Base-by-base conservation (phyloP, 192 early-diverging fungal genomes). In the Umbelopsis isabellina region DNA sequence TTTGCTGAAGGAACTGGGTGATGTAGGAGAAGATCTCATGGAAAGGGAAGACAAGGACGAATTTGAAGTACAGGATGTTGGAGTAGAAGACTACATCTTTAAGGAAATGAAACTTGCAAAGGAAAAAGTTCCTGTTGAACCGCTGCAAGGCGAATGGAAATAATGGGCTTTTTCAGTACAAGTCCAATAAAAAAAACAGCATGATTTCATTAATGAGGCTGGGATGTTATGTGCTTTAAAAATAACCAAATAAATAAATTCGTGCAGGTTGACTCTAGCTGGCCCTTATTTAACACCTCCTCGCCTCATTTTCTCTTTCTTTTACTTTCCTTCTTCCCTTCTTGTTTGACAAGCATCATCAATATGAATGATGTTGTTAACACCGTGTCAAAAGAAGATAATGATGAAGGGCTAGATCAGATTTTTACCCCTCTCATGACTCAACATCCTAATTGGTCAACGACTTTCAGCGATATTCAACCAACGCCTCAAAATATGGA, bases 101-200 rank as follows among this genome's bases (percentile, higher is more conserved):
- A 35, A 82, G 12, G 69, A 83, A 52, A 46, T 79, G n/a, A 44
- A 75, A n/a, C 53, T 79, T 22, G 48, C 72, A 4, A 71, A 44
- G 45, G 45, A 47, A 5, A 41, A 67, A 16, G 44, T 58, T 22
- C 78, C 78, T 18, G 22, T 65, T 15, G 74, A 79, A 46, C 75
- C 78, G 1, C 51, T 79, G 25, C 41, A 70, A 8, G 78, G 78
- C 21, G 65, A 77, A 49, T 80, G 79, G 79, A 71, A 70, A 37
- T 78, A 71, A 58, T 84, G 76, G 84, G 82, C 79, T 83, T 83
- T 83, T 61, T 77, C 80, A 75, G 79, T 85, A 41, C 5, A 6
- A 41, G 10, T 6, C 37, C 12, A 49, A 49, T 49, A 49, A 61
- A 61, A 53, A 23, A 3, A 53, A 52, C 8, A 20, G 8, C 2